A percentile compares a stretch with the other conserved stretches of the same genome.
Evolutionary conservation across 768 basidiomycete genomes (phyloP).

Genomic region (Serpula lacrymans): DNA sequence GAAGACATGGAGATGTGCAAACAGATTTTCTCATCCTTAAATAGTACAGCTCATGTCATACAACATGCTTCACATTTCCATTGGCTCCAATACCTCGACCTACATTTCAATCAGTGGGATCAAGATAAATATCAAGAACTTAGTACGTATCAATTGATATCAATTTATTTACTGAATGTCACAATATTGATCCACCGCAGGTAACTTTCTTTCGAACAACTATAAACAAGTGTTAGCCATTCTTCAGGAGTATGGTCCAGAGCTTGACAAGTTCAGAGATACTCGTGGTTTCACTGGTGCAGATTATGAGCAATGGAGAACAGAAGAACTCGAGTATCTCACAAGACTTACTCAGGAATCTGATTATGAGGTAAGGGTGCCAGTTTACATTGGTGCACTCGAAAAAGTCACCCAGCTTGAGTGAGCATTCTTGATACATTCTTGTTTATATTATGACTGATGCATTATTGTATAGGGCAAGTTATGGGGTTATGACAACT

Average conservation of each 20-base stretch:
- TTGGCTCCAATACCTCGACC: not conserved
- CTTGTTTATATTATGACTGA: too few species aligned
- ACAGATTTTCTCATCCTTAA: slow-evolving; percentile 13
- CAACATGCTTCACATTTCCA: not conserved
- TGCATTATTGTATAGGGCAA: too few species aligned
- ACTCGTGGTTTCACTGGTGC: not conserved
- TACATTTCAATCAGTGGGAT: not conserved
- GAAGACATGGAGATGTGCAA: slow-evolving; percentile 34
- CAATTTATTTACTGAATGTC: too few species aligned
- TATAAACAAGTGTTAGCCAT: slow-evolving; percentile 15
- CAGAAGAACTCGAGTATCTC: not conserved
- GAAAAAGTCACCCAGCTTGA: too few species aligned
- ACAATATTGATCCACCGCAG: too few species aligned
- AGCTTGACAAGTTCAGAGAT: not conserved
- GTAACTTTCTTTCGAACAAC: slow-evolving; percentile 10
- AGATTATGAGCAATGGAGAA: not conserved
- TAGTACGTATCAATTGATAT: not conserved
- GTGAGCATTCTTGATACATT: too few species aligned
- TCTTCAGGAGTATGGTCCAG: not conserved
- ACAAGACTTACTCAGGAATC: slow-evolving; percentile 1
- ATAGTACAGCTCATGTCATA: not conserved
- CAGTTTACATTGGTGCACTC: too few species aligned
- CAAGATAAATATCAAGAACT: not conserved
- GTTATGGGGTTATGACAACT: too few species aligned
- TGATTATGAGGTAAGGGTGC: too few species aligned